Base-by-base conservation (phyloP, 2,329 filamentous ascomycete species). In the Ascocoryne sarcoides region DNA sequence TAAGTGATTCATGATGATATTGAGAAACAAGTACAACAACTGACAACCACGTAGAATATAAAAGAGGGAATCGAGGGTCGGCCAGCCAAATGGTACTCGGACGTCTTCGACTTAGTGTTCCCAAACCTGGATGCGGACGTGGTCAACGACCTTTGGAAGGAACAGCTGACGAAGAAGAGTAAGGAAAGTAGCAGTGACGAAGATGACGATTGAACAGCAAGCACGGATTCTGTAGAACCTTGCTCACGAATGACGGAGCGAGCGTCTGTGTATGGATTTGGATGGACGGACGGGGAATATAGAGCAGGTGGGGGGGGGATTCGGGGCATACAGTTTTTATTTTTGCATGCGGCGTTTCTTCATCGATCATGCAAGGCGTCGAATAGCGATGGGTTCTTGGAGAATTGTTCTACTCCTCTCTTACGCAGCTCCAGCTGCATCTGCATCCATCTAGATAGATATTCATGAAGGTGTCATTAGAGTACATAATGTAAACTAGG, bases 21-120 rank as follows among this genome's bases (percentile, higher is more conserved):
- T 14, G 19, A 39, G 29, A 31, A 32, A 15, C 17, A n/a, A 15
- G 9, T 12, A 33, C 19, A 18, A 14, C 38, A 34, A 52, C 56
- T 50, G 53, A 53, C 15, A 31, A 12, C 28, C 17, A 37, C 39
- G 42, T 61, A 98, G 92, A 96, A 96, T 60, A 98, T 98, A 70
- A 98, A 96, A 67, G 77, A 94, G 58, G 89, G 88, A 51, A 85
- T 98, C 47, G 82, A 95, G 64, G 92, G 93, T 56, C 84, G 82
- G 52, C 83, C 92, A 0, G 90, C 90, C 14, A 80, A 76, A 57
- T 98, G 92, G 92, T 98, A 96, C 68, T 75, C 75, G 5, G 88
- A 98, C 51, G 86, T 98, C 37, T 96, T 95, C 61, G 76, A 90
- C 48, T 72, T 95, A 46, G 79, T 96, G 52, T 98, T 98, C 69